These are phyloP conservation scores for Taphrina wiesneri DNA, from an alignment of 1,139 yeast species.

Conservation along the genomic window DNA sequence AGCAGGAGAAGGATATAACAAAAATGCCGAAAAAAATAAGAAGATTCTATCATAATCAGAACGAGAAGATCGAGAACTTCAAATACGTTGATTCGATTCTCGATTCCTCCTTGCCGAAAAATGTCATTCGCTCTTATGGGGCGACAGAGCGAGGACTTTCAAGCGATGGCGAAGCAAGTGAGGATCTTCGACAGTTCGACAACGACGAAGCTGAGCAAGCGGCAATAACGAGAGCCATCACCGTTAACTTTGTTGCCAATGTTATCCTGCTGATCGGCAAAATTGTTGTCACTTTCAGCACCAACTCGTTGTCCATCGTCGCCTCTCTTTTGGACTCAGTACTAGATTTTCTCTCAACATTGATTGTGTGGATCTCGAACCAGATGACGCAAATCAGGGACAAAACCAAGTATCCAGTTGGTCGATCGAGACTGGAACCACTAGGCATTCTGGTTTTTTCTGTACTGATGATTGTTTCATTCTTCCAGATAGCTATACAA, in stretches of 20 bases:
- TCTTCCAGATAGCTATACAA: conserved; percentile 71
- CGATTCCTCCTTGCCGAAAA: conserved; percentile 69
- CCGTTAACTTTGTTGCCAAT: conserved; percentile 65
- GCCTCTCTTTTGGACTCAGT: conserved; percentile 79
- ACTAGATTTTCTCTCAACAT: conserved; percentile 71
- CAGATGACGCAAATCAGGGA: conserved; percentile 58
- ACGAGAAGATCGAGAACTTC: conserved; percentile 59
- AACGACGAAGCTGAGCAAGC: conserved; percentile 47
- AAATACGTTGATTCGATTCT: conserved; percentile 64
- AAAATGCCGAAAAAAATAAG: conserved; percentile 41
- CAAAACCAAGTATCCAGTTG: conserved; percentile 59
- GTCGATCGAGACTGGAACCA: conserved; percentile 72
- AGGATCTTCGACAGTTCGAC: conserved; percentile 38
- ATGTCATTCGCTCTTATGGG: conserved; percentile 63
- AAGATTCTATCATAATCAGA: conserved; percentile 49
- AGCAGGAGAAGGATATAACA: conserved; percentile 43
- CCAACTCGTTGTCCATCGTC: conserved; percentile 69
- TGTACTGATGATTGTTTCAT: conserved; percentile 67
- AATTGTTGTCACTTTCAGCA: conserved; percentile 59
- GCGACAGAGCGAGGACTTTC: conserved; percentile 42
- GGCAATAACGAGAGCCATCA: conserved; percentile 65
- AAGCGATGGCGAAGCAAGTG: conserved; percentile 44
- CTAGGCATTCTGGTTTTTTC: conserved; percentile 75
- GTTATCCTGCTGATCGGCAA: conserved; percentile 64
- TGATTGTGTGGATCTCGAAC: conserved; percentile 63